Base-by-base conservation (phyloP, 345 rosid species). In the Populus euphratica region DNA sequence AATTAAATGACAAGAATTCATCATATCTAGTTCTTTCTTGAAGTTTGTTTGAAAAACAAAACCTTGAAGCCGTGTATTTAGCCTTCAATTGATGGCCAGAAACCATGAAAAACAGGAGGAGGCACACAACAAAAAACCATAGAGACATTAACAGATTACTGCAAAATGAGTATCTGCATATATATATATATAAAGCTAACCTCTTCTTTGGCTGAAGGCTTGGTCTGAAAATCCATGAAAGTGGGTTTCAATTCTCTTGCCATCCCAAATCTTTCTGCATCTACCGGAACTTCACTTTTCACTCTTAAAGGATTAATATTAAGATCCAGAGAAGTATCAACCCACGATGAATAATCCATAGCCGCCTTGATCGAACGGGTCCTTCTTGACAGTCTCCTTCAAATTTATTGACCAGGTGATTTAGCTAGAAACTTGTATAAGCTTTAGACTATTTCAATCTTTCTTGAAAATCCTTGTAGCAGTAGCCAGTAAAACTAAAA, bases 131-230 rank as follows among this genome's bases (percentile, higher is more conserved):
- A n/a, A 23, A 59, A 59, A 59, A 10, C 16, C 25, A n/a, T 12
- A 10, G 21, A 65, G 21, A 65, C 36, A 65, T 8, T 17, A 35
- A 31, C 43, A 35, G 13, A 69, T 16, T 6, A 69, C 73, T n/a
- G 73, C 54, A 43, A 43, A 69, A 2, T n/a, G 61, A 50, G 59
- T 18, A 6, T 50, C n/a, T 50, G 59, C 25, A 7, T 39, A 69
- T 5, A 2, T 31, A 31, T 31, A 14, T 2, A 10, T 1, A 38
- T 6, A 5, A 36, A 70, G 38, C 75, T 54, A 11, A 86, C 91
- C 87, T 90, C 89, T 66, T 82, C 83, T 77, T 88, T 89, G 35
- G 61, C 79, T 0, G 89, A 72, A 72, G 36, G 52, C 69, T 82
- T 80, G 38, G 27, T 79, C 47, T 79, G 87, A n/a, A 83, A 61